Evolutionary conservation across 192 early-diverging fungal genomes (phyloP), one percentile per base, ranked within the genome.

Genomic region (Phycomyces nitens): DNA sequence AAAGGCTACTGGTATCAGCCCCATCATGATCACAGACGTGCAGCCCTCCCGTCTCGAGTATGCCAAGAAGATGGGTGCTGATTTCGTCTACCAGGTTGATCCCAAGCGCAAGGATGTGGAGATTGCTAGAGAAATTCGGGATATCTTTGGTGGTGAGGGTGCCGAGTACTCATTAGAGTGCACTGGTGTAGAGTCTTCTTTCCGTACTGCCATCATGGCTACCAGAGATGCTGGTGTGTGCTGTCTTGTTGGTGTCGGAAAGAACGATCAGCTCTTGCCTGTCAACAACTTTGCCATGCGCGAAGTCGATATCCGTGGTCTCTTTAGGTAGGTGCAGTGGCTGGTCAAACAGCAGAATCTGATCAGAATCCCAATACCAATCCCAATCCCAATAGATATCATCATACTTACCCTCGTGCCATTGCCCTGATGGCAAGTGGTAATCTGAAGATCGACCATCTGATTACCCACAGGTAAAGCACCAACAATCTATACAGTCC

Each of bases 231-330:
- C 61, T 27, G 71, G 71, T 53, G 56, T 61, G 9, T 73, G 62
- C 53, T 68, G 68, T 39, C 61, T 69, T 50, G 62, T 73, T 10
- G 72, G 72, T 27, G 63, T 73, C n/a, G 66, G 72, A 22, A 73
- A 56, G 50, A 64, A 73, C 12, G 62, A 64, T 29, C 62, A 65
- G 40, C 18, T 60, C 14, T 18, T 73, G 21, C 72, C 72, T 2
- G 68, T 73, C 14, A 64, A 58, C 14, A 64, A 64, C 27, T 56
- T 73, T 56, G 67, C 61, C 29, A 66, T 65, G 61, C 66, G 66
- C 6, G 72, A 73, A 51, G 62, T 73, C n/a, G 68, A 63, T 44
- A 60, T 73, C 34, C 41, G 38, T 26, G 72, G 72, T 18, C 42
- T 59, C 8, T 73, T 73, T 39, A 62, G 29, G 29, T 34, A 34